Evolutionary conservation across 2,329 filamentous ascomycete species (phyloP), one percentile per base, ranked within the genome.

Genomic region (Xylariomycetidae sp.): DNA sequence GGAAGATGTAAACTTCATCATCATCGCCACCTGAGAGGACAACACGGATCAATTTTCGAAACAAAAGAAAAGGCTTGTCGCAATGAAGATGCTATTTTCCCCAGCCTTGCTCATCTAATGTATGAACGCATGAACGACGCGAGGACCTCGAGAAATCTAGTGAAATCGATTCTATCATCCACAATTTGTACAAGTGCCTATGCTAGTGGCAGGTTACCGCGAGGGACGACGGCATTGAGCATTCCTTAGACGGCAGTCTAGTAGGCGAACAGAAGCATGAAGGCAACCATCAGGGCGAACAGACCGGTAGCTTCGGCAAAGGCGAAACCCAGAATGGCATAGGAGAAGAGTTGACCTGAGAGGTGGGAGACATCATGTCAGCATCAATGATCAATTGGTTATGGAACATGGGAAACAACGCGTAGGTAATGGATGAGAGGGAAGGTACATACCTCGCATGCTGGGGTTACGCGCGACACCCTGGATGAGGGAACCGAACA

Each of bases 301-400:
- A 74, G 64, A 59, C 74, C 74, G 51, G 74, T 77, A 57, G 74
- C 74, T 62, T 79, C 74, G 57, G 74, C 71, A 62, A 79, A 76
- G 56, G 74, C 74, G 64, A 78, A 78, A 61, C 74, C 74, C 56
- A 79, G 61, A 66, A 78, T 74, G 66, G 74, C 74, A 66, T 78
- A 78, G 47, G 69, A 69, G 71, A 79, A 37, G 25, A 37, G 35
- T 26, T 37, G 35, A 16, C 30, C 35, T 37, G 25, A 26, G 73
- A 58, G 13, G 7, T 2, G 19, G 4, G n/a, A 13, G 15, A 12
- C n/a, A 25, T 16, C 7, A 12, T 17, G 18, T 22, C 13, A 15
- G 31, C 6, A 27, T 27, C n/a, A n/a, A n/a, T n/a, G n/a, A n/a
- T n/a, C n/a, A n/a, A n/a, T n/a, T n/a, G n/a, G n/a, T n/a, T n/a